Evolutionary conservation across 352 stramenopile species (phyloP), one percentile per base, ranked within the genome.

Genomic region (Pilasporangium apinafurcum): DNA sequence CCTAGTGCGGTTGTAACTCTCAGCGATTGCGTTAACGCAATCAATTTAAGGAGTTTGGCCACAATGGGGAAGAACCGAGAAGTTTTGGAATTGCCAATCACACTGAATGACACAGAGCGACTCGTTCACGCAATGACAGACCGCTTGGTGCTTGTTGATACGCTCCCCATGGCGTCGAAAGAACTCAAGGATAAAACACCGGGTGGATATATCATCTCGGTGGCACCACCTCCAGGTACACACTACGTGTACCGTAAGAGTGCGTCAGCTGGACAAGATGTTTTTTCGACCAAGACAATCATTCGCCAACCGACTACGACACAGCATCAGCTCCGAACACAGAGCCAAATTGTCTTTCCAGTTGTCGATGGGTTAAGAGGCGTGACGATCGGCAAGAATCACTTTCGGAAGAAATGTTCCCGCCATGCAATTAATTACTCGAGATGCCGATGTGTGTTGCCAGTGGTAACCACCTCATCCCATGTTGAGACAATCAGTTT

Each of bases 381-480:
- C 9, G 42, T 65, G n/a, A 82, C 43, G 36, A 66, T 84, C 37
- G 72, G 72, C n/a, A 62, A 68, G 13, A 47, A 48, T 8, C 25
- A 59, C 9, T 84, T 75, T 32, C 69, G 72, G 4, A 81, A 80
- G 37, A 80, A 85, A 26, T 89, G 77, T 28, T 27, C 22, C 20
- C 60, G 68, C 6, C 73, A 89, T 41, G 52, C 63, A n/a, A 30
- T 59, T 16, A 51, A 72, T 2, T 85, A 76, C 48, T 81, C 67
- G 12, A 56, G 68, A 35, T 89, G 77, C 21, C 65, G 73, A 10
- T 89, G 77, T 33, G 62, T 86, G 10, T 50, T 89, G 35, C 67
- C 71, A 0, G 55, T 84, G 16, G 51, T 76, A 4, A 68, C 64
- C 6, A 78, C 68, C 12, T 48, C 73, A 24, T 68, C 66, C 33